Base-by-base conservation (phyloP, 768 basidiomycete genomes). In the Rhizopogon vinicolor region DNA sequence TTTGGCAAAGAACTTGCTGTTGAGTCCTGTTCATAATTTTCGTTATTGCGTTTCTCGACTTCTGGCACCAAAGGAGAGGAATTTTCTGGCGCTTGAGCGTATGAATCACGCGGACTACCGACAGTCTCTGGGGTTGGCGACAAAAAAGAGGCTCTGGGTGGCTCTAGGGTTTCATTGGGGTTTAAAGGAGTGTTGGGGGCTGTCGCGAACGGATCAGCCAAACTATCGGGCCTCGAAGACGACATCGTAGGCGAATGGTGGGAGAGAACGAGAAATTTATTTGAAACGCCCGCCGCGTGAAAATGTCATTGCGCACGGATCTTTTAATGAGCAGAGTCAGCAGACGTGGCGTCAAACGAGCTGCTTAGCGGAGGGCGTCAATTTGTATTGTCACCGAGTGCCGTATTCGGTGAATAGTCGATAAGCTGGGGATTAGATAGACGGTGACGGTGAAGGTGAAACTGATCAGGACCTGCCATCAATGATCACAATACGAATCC, bases 81-180 rank as follows among this genome's bases (percentile, higher is more conserved):
- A 7, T 71, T 66, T 18, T 63, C 58, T 0, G 59, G 51, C 6
- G 71, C 59, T 16, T 63, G 54, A 7, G 53, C 28, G 22, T 61
- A 18, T 6, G 68, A 68, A 45, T 60, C 65, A 7, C 57, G 67
- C 5, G 63, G 61, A 37, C 61, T 65, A n/a, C 44, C 33, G 31
- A 52, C 33, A 9, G 55, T 48, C 22, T 68, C 64, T 19, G 55
- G 56, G 19, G 54, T 59, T 35, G 65, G 58, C 5, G 58, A 65
- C n/a, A 69, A 50, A 28, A 63, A 71, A 6, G 63, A 69, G 25
- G 59, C 63, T 46, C 67, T 63, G 3, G 65, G 69, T 13, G 58
- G 68, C 37, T 35, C 53, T 1, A 63, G 25, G 3, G 46, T 5
- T 48, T 13, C 44, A 43, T 37, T 5, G 2, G 57, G 57, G 28